Evolutionary conservation across 768 basidiomycete species (phyloP), one percentile per base, ranked within the genome.

Genomic region (Paxillus involutus): DNA sequence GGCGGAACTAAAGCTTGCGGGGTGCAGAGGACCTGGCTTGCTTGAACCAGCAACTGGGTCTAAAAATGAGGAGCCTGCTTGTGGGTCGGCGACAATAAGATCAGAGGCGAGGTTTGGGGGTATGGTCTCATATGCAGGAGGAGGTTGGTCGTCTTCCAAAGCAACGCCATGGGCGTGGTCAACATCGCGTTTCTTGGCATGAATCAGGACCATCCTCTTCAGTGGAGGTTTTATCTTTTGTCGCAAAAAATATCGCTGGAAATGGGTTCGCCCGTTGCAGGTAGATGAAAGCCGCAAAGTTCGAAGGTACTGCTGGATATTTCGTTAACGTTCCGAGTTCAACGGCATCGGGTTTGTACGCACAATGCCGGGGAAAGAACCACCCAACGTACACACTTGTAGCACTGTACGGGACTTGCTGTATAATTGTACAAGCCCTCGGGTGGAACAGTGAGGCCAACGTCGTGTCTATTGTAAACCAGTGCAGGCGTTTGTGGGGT

Each of bases 71-170:
- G n/a, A 14, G 5, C 21, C 11, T 13, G 39, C 10, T 21, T 29
- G 7, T 9, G 12, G 52, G 33, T 24, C 9, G 21, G 1, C 6
- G 21, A 1, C 11, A 39, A 13, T 24, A n/a, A 26, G n/a, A 41
- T 30, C 17, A 32, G 42, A 29, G 16, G 55, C 14, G 9, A 2
- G 55, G 21, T 21, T 49, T 17, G 49, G 16, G 7, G 37, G 44
- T 21, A 53, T 32, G 4, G 54, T 46, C 30, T 63, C 54, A 12
- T 65, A 60, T 47, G 63, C 53, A 9, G 61, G 63, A 9, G 61
- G 63, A 1, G 19, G 50, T 24, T 58, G 58, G 7, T n/a, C 33
- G 13, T 7, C 29, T 19, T 16, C 8, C 5, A 29, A 24, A 19
- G 44, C 21, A 21, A 13, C 13, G 29, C 42, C 44, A 30, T 12